A percentile compares a stretch with the other conserved stretches of the same genome.
These are phyloP conservation scores for Geotrichum citri-aurantii DNA, from an alignment of 1,139 yeast genomes.

Conservation along the genomic window DNA sequence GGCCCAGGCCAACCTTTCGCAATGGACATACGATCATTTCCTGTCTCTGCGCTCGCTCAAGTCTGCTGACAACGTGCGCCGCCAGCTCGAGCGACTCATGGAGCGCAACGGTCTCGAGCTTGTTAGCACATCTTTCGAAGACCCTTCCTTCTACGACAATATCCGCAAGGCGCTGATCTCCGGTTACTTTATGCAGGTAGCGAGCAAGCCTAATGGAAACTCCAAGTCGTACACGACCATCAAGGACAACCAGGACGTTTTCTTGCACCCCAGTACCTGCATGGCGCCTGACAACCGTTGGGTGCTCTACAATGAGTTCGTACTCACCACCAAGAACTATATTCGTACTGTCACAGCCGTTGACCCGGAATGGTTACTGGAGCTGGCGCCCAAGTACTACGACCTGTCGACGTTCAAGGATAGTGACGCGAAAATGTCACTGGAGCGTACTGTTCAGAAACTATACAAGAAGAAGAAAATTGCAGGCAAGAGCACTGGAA, in stretches of 20 bases:
- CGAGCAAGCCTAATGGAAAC: conserved; percentile 46
- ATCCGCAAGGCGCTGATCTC: conserved; percentile 80
- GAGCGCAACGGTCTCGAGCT: conserved; percentile 70
- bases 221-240: conserved; percentile 77
- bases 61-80: conserved; percentile 79
- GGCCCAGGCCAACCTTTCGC: conserved; percentile 44
- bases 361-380: conserved; percentile 86
- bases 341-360: conserved; percentile 91
- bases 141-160: conserved; percentile 57
- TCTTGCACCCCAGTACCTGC: conserved; percentile 90
- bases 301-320: conserved; percentile 93
- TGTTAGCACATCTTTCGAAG: conserved; percentile 63
- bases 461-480: conserved; percentile 18
- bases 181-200: conserved; percentile 99
- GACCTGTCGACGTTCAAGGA: conserved; percentile 67
- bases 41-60: conserved; percentile 75
- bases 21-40: conserved; percentile 91
- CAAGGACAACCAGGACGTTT: conserved; percentile 92
- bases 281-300: conserved; percentile 81
- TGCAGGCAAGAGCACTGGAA: not conserved
- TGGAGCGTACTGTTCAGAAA: conserved; percentile 54
- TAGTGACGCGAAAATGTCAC: conserved; percentile 77
- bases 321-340: conserved; percentile 85
- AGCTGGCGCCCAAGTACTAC: conserved; percentile 80
- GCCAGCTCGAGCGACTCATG: conserved; percentile 80